Base-by-base conservation (phyloP, 352 stramenopile species). In the Phytophthora hibernalis region DNA sequence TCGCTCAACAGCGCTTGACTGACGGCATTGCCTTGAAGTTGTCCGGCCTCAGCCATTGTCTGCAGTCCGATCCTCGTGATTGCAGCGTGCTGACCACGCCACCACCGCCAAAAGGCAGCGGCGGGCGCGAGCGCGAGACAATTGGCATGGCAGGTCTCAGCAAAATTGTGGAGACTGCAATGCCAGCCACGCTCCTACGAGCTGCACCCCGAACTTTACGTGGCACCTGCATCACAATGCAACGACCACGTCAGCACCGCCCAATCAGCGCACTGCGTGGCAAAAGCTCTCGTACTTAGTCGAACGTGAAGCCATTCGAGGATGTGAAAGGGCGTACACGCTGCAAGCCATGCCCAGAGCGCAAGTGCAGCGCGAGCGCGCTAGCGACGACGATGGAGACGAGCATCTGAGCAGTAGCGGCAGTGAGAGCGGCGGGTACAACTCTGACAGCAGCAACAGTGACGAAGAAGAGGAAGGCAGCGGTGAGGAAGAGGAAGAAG, bases 201-300 rank as follows among this genome's bases (percentile, higher is more conserved):
- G 38, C 31, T 15, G 45, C 20, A 30, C 45, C 37, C 52, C 26
- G 42, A 43, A 63, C 60, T 64, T 69, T 63, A 69, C 47, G 44
- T 68, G 10, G 50, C 26, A 61, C 57, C n/a, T 33, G 22, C 11
- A 45, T 33, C 30, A 67, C 66, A 65, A 72, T 57, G 52, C 28
- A 12, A 52, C 65, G 51, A 77, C 57, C 5, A 31, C 30, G 20
- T 48, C 48, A 51, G 22, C 13, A 30, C 26, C 21, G 42, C n/a
- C 66, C 72, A 80, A 80, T 80, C 64, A 75, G 45, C 47, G 37
- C 0, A 55, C 47, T 77, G 51, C 72, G 68, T 77, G 72, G 68
- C 68, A 64, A 48, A 59, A 55, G 18, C 20, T 64, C 42, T 72
- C 64, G 68, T 71, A 80, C 68, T 70, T 75, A 75, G 44, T 11